Evolutionary conservation across 352 stramenopile species (phyloP), one percentile per base, ranked within the genome.

Genomic region (Globisporangium middletonii): DNA sequence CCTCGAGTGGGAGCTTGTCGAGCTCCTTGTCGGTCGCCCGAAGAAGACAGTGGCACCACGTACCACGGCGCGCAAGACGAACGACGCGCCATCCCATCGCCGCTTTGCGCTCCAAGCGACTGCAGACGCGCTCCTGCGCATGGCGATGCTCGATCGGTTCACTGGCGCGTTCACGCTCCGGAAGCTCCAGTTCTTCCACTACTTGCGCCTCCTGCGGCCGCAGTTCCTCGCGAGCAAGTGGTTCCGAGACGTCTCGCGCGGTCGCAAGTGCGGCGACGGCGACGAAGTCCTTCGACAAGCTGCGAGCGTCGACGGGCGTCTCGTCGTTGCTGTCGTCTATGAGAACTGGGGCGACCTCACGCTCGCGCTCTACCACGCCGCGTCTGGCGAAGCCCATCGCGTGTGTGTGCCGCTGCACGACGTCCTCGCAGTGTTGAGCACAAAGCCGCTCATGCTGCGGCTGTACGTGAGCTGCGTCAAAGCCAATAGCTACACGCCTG

Each of bases 331-430:
- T 1, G 65, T 80, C 5, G 70, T 91, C 2, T 84, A 77, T 50
- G 83, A 93, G 62, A 93, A 93, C 52, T 93, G 81, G 79, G 83
- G 83, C 30, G 81, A 93, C 55, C 54, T 93, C 8, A 68, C 67
- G 0, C 67, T 89, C 19, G 62, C 60, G 0, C 69, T 86, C 19
- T 90, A 91, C 57, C 72, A 80, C n/a, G 50, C 80, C 0, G 62
- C 57, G 8, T 68, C 53, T 11, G 63, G 72, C 4, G 60, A 63
- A 13, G 71, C 61, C n/a, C 76, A 68, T 27, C 65, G 66, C 19
- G 50, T 86, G 8, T 11, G 37, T 15, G 42, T 89, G 3, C 6
- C 53, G 2, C 53, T 93, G 13, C n/a, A 42, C 27, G 45, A 74
- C 44, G 56, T 74, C 0, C 77, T 89, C 15, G 41, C 62, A 16